phyloP scores from a whole-genome alignment of 768 basidiomycete genomes.

The Xerocomellus amylosporus region DNA sequence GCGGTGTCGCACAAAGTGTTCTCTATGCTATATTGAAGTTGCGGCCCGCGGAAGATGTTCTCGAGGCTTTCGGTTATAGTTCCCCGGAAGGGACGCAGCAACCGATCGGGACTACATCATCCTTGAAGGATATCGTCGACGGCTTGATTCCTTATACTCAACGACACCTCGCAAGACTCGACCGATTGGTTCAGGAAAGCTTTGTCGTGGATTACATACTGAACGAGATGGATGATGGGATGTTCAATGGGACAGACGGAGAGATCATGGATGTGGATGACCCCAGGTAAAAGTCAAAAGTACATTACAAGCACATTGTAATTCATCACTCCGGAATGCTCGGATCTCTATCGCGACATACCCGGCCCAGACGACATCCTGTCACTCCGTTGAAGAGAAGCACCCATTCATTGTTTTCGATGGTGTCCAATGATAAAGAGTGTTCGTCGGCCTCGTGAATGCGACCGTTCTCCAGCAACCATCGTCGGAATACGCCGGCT shows the following conservation, averaged over 20 bases:
- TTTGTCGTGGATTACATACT: constrained; percentile 91
- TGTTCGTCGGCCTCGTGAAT: constrained; percentile 50
- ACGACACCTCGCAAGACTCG: constrained; percentile 82
- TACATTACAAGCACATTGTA: constrained; percentile 7
- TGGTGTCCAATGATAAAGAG: constrained; percentile 39
- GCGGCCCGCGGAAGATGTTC: constrained; percentile 69
- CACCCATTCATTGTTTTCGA: constrained; percentile 58
- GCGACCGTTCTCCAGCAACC: constrained; percentile 58
- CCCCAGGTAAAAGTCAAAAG: constrained; percentile 13
- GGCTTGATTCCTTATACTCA: constrained; percentile 93
- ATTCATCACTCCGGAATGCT: background rate
- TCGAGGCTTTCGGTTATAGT: constrained; percentile 52
- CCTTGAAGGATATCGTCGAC: constrained; percentile 74
- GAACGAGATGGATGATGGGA: constrained; percentile 82
- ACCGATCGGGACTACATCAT: constrained; percentile 22
- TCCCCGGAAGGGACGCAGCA: constrained; percentile 15
- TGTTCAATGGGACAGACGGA: constrained; percentile 53
- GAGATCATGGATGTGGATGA: constrained; percentile 41
- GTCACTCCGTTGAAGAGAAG: constrained; percentile 71
- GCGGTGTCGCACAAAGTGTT: constrained; percentile 78
- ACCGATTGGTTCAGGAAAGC: constrained; percentile 89
- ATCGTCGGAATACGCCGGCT: constrained; percentile 66
- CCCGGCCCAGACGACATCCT: constrained; percentile 59
- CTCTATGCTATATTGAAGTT: constrained; percentile 80
- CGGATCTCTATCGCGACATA: constrained; percentile 1